These are phyloP conservation scores for Penicillium psychrosexuale DNA, from an alignment of 2,329 filamentous ascomycete genomes.

Conservation along the genomic window DNA sequence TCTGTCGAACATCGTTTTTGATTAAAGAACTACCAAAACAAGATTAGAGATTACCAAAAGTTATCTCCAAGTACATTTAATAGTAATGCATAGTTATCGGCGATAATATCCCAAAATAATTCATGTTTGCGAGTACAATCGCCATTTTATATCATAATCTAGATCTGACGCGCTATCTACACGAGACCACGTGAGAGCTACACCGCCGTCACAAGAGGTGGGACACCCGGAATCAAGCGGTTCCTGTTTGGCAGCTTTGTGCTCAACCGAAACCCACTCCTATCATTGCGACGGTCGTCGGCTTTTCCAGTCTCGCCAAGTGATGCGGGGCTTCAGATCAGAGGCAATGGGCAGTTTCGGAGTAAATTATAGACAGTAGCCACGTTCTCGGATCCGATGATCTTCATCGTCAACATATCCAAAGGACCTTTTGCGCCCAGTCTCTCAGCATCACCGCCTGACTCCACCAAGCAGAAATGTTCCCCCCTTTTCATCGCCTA, in stretches of 20 bases:
- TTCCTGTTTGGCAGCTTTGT: conserved; percentile 22
- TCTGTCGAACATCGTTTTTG: conserved; percentile 8
- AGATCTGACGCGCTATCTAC: conserved; percentile 22
- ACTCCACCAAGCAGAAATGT: conserved; percentile 6
- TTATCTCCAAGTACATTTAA: neutral
- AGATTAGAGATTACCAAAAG: neutral
- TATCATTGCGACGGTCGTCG: conserved; percentile 19
- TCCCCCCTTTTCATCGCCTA: conserved; percentile 2
- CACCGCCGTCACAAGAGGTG: conserved; percentile 19
- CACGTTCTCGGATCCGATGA: conserved; percentile 4
- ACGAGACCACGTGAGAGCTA: conserved; percentile 26
- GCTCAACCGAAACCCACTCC: conserved; percentile 24
- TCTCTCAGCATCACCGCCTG: conserved; percentile 6
- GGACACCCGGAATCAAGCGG: conserved; percentile 22
- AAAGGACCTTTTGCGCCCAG: conserved; percentile 3
- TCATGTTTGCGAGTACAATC: conserved; percentile 6
- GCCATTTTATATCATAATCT: conserved; percentile 8
- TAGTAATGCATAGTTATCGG: neutral
- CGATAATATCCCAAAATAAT: neutral
- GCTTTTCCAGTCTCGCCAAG: conserved; percentile 5
- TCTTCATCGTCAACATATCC: conserved; percentile 1
- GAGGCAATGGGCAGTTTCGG: neutral
- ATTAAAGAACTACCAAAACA: neutral
- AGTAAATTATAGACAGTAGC: neutral
- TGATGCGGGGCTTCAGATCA: neutral